Base-by-base conservation (phyloP, 441 rosid genomes). In the Omphalea diandra region DNA sequence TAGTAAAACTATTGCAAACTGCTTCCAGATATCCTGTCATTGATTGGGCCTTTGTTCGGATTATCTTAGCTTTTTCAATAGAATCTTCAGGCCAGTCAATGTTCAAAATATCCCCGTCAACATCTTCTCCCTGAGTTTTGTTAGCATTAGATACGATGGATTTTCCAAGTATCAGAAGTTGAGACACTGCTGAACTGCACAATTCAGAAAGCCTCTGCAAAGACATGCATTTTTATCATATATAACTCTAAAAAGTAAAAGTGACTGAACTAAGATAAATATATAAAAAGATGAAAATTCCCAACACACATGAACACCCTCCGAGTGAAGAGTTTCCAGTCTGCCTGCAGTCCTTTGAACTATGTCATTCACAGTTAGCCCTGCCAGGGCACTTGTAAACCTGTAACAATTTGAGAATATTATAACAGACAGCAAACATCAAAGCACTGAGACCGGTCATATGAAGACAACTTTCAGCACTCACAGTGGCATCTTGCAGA, bases 161-260 rank as follows among this genome's bases (percentile, higher is more conserved):
- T 79, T 95, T 90, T 41, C 90, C 93, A 0, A 93, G 86, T 69
- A 81, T 76, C 80, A 92, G 87, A 72, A 95, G 85, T 65, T 95
- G 93, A 68, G 96, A 80, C 71, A 89, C 87, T n/a, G 96, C 97
- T 74, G 88, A 83, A 79, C 95, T 87, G 84, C 93, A 86, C 90
- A 95, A 84, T 79, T 95, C 99, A 1, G 99, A 93, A 58, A 95
- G 79, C 77, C 97, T 88, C 99, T 95, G 97, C 88, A 85, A n/a
- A 67, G 68, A 29, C 22, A 71, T 26, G 67, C 26, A 79, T 54
- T 52, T 36, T 36, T 18, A 72, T 64, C 40, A 67, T 41, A 59
- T 32, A 50, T 27, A 52, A 18, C 41, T 18, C 72, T 4, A 38
- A 49, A 2, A 58, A 20, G 52, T 29, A 55, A 41, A 64, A 15